phyloP scores from a whole-genome alignment of 108 stramenopile species.

The Discostella pseudostelligera region DNA sequence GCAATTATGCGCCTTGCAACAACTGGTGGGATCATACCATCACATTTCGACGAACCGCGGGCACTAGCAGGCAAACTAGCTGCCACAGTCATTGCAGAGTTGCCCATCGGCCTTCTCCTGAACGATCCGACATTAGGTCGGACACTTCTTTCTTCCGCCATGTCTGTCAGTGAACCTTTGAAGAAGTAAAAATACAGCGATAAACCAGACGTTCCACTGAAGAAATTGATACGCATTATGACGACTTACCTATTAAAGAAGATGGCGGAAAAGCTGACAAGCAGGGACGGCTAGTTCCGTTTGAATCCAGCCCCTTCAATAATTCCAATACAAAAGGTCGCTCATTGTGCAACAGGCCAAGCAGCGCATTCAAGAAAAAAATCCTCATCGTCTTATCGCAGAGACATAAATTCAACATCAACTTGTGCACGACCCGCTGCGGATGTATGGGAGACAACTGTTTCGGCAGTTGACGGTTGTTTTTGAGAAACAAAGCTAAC shows the following conservation, averaged over 20 bases:
- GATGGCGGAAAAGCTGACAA: conserved; percentile 60
- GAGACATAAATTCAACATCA: conserved; percentile 71
- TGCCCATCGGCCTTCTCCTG: conserved; percentile 47
- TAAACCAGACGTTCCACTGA: too few relatives aligned
- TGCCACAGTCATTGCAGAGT: conserved; percentile 67
- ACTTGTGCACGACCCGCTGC: conserved; percentile 70
- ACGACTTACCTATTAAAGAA: conserved; percentile 47
- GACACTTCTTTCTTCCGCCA: conserved; percentile 35
- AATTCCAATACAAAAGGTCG: conserved; percentile 36
- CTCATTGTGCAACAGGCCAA: conserved; percentile 66
- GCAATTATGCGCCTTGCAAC: conserved; percentile 79
- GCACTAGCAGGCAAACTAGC: conserved; percentile 72
- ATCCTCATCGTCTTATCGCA: conserved; percentile 38
- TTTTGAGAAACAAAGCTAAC: too few relatives aligned
- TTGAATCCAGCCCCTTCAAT: conserved; percentile 32
- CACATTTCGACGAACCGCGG: conserved; percentile 36
- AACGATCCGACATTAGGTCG: conserved; percentile 33
- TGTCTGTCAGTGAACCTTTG: conserved; percentile 58
- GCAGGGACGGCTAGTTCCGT: conserved; percentile 30
- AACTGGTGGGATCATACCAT: conserved; percentile 60
- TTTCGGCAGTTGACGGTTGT: too few relatives aligned
- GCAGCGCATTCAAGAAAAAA: conserved; percentile 44
- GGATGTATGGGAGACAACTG: conserved; percentile 72
- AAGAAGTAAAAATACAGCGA: too few relatives aligned
- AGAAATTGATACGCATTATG: too few relatives aligned